Evolutionary conservation across 192 early-diverging fungal genomes (phyloP), one percentile per base, ranked within the genome.

Genomic region (Coemansia sp.): DNA sequence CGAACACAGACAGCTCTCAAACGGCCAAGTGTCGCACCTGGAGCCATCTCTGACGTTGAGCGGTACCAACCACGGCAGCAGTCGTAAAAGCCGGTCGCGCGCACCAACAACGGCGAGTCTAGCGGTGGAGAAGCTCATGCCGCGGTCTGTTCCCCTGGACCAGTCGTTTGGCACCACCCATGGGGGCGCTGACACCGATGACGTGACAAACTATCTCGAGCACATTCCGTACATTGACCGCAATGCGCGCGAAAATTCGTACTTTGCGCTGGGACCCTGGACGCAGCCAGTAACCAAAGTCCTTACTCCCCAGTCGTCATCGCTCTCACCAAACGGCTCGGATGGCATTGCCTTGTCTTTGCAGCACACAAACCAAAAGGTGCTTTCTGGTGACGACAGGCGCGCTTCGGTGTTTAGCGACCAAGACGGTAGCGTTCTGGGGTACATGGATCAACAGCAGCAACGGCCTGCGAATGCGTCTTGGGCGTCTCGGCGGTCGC

Each of bases 141-240:
- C 46, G 0, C 46, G 26, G 7, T 50, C 46, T 50, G 3, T 14
- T n/a, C 34, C 27, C 10, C 52, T 29, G 37, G 48, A 21, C 34
- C 33, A 50, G 19, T 22, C 38, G 33, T 39, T 22, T 29, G n/a
- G n/a, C n/a, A 8, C 34, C 44, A 22, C 32, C 21, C 32, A 50
- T 24, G 56, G 22, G 15, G 4, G 38, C 39, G 56, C n/a, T 32
- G 29, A 32, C 29, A 32, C 7, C 7, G 41, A 43, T 19, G 41
- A 50, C 4, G 46, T 50, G 46, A 24, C 52, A 0, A 63, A 72
- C 50, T 73, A 60, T 33, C 61, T 80, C 10, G 48, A 66, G 24
- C 58, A 54, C 9, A 80, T 73, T 9, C 76, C 76, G 22, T 80
- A 80, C 35, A 80, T 80, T 15, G 76, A 80, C 42, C 66, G 76